These are phyloP conservation scores for Fusarium sp. DNA, from an alignment of 2,329 filamentous ascomycete genomes.

Conservation along the genomic window DNA sequence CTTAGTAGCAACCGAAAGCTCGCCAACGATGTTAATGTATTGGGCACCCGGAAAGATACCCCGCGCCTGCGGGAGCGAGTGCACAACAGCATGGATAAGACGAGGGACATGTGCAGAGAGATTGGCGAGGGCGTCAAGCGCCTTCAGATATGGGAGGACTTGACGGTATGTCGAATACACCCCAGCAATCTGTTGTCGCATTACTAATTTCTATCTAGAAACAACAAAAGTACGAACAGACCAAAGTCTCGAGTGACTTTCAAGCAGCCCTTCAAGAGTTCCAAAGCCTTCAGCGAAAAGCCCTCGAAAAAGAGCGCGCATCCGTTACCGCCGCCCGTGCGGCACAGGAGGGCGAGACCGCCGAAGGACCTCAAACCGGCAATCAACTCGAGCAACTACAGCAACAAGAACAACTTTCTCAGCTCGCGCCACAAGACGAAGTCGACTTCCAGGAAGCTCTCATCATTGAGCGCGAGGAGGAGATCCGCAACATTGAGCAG, in stretches of 20 bases:
- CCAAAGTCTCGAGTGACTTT: constrained; percentile 95
- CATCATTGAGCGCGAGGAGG: constrained; percentile 95
- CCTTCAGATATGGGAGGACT: constrained; percentile 86
- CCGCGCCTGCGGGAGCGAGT: constrained; percentile 91
- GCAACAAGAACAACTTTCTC: constrained; percentile 76
- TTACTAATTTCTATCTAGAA: constrained; percentile 66
- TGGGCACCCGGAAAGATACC: constrained; percentile 92
- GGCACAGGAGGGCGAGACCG: constrained; percentile 74
- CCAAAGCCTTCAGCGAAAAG: constrained; percentile 88
- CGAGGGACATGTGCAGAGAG: constrained; percentile 86
- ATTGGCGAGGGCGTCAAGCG: constrained; percentile 95
- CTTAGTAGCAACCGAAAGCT: constrained; percentile 90
- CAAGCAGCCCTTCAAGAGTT: constrained; percentile 90
- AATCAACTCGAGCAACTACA: constrained; percentile 67
- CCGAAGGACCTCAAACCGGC: constrained; percentile 48
- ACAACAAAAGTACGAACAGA: constrained; percentile 95
- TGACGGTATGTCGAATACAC: constrained; percentile 69
- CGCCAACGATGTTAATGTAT: constrained; percentile 82
- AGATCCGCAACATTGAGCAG: constrained; percentile 98
- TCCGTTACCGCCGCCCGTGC: constrained; percentile 85
- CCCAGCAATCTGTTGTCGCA: constrained; percentile 10
- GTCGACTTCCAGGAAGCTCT: constrained; percentile 97
- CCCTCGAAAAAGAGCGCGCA: constrained; percentile 91
- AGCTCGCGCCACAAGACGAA: constrained; percentile 89
- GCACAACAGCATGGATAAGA: constrained; percentile 87